Percentiles rank a stretch among this genome's conserved stretches.
These are phyloP conservation scores for Eucalyptus marginata DNA, from an alignment of 345 rosid genomes.

Conservation along the genomic window DNA sequence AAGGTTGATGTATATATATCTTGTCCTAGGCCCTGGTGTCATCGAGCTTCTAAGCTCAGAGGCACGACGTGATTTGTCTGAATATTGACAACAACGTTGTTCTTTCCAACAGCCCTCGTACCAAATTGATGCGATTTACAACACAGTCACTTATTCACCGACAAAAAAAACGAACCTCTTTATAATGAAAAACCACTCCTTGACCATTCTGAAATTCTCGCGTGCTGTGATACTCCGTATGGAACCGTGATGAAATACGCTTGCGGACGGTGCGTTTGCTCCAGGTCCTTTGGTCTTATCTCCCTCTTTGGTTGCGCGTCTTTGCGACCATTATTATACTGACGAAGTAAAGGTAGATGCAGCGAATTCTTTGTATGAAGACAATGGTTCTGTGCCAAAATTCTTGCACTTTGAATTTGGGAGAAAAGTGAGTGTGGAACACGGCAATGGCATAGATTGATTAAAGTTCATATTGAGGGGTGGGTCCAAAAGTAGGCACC, in stretches of 20 bases:
- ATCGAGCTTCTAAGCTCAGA: neutral
- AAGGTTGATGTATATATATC: neutral
- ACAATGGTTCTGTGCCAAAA: neutral
- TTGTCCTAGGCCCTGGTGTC: neutral
- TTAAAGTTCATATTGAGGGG: neutral
- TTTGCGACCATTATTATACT: neutral
- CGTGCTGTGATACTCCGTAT: neutral
- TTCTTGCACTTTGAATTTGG: slow-evolving; percentile 6
- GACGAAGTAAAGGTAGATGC: neutral
- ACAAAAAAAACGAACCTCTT: neutral
- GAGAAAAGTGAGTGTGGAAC: slow-evolving; percentile 4
- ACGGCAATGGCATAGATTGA: slow-evolving; percentile 14
- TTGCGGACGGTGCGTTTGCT: neutral
- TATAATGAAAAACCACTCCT: neutral
- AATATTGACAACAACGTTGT: neutral
- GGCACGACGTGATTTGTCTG: neutral
- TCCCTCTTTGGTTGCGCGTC: neutral
- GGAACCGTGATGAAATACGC: neutral
- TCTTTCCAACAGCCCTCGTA: neutral
- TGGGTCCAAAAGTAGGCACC: slow-evolving; percentile 51
- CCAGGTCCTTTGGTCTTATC: neutral
- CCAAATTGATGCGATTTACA: neutral
- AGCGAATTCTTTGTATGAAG: neutral
- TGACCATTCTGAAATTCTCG: neutral
- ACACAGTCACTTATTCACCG: neutral